Base-by-base conservation (phyloP, 257 asterid genomes). In the Fraxinus cuspidata region DNA sequence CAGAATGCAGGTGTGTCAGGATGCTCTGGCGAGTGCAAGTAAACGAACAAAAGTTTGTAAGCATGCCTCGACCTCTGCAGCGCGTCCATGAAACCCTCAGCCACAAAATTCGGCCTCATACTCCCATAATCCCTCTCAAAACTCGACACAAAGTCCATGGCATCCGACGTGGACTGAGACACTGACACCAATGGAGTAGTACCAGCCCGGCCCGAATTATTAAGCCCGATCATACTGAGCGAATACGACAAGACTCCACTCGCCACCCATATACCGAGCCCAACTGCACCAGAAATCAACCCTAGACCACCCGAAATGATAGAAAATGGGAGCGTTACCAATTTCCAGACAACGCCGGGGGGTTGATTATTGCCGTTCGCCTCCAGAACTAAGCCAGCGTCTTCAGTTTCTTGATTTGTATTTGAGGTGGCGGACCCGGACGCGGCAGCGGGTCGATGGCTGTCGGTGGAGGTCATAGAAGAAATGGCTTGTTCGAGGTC, bases 21-120 rank as follows among this genome's bases (percentile, higher is more conserved):
- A 81, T 96, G 99, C 51, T 96, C 99, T 2, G 97, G 96, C 3
- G 99, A 96, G 84, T 96, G 99, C 90, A 96, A 88, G 86, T 96
- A 96, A 27, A 96, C 99, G 81, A 96, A 96, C 79, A 96, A 60
- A 56, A 93, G 86, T 86, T 93, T 96, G 81, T 87, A 96, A 70
- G 84, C 99, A 16, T 84, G 91, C 74, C 98, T 81, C 8, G 98
- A 96, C 91, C 96, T 88, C 88, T 96, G 97, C 84, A 93, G 79
- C 11, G 98, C 97, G 68, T 96, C 97, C 99, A 93, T 96, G 82
- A 93, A 96, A 58, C 97, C 87, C 79, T 96, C 98, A 7, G 88
- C 69, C 1, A 92, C 97, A 32, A 96, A 96, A 85, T 84, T 88
- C n/a, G 95, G 98, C 78, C 88, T 77, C 77, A 8, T 27, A 23